Evolutionary conservation across 257 asterid species (phyloP).

Genomic region (Capsicum pubescens): DNA sequence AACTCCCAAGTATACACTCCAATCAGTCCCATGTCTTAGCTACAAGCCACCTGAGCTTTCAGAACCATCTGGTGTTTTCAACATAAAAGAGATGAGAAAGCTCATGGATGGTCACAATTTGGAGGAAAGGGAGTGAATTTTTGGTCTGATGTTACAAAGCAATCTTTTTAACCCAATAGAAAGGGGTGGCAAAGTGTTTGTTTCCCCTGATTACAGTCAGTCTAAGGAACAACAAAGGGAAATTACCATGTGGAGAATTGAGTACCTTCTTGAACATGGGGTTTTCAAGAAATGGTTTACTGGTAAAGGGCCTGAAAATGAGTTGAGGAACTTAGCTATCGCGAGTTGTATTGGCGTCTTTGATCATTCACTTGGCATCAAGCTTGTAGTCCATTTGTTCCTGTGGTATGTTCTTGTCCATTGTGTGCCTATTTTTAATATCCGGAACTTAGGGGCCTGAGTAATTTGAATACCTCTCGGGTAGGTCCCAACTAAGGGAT

Average conservation of each 20-base stretch:
- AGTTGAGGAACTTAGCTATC: constrained; percentile 87
- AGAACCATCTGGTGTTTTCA: constrained; percentile 55
- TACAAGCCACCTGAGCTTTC: constrained; percentile 82
- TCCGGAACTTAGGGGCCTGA: no score
- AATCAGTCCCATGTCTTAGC: constrained; percentile 67
- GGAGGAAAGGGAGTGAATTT: constrained; percentile 85
- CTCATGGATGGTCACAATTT: constrained; percentile 84
- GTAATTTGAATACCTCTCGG: no score
- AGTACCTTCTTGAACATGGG: constrained; percentile 72
- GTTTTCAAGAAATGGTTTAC: constrained; percentile 85
- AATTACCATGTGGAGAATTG: constrained; percentile 89
- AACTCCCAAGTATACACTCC: constrained; percentile 31
- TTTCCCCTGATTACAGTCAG: constrained; percentile 86
- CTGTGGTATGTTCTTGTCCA: constrained; percentile 56
- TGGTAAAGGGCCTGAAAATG: constrained; percentile 67
- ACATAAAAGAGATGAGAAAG: constrained; percentile 67
- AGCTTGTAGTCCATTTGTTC: constrained; percentile 85
- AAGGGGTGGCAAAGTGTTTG: constrained; percentile 79
- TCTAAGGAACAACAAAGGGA: constrained; percentile 98
- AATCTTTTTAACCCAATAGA: constrained; percentile 69
- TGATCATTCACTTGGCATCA: constrained; percentile 90
- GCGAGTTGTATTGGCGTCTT: constrained; percentile 72
- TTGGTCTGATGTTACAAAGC: constrained; percentile 69
- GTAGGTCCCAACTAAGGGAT: no score
- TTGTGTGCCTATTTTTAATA: not conserved